phyloP scores from a whole-genome alignment of 192 early-diverging fungal genomes.

The Radiomyces spectabilis region DNA sequence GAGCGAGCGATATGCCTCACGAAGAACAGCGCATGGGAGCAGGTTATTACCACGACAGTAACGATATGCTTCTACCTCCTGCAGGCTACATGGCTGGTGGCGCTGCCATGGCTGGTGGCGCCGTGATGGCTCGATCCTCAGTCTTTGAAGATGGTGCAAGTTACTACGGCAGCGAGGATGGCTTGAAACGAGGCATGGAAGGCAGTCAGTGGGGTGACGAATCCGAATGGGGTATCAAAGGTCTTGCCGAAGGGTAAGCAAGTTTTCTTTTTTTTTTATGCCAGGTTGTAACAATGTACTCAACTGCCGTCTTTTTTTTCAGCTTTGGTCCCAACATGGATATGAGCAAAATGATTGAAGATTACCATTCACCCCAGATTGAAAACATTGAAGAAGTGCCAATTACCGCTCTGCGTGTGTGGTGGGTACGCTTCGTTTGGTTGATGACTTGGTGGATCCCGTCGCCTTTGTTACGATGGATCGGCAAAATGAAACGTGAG shows the following conservation, averaged over 20 bases:
- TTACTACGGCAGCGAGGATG: constrained; percentile 31
- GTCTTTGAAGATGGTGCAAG: constrained; percentile 23
- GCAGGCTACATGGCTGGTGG: background rate
- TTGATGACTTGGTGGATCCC: constrained; percentile 83
- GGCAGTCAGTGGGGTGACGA: constrained; percentile 35
- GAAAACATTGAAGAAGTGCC: constrained; percentile 47
- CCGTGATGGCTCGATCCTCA: background rate
- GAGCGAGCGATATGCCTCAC: too few species aligned
- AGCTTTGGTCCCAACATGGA: constrained; percentile 33
- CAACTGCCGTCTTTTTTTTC: background rate
- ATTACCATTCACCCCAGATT: constrained; percentile 21
- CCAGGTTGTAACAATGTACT: background rate
- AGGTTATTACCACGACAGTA: background rate
- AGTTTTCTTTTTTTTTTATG: constrained; percentile 1
- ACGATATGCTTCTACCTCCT: background rate
- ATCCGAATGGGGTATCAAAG: constrained; percentile 37
- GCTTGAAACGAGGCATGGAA: constrained; percentile 14
- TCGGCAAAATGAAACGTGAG: constrained; percentile 79
- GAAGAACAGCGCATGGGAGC: too few species aligned
- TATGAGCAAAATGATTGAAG: constrained; percentile 34
- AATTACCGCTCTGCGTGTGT: constrained; percentile 37
- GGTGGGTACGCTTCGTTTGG: constrained; percentile 80
- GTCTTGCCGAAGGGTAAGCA: constrained; percentile 31
- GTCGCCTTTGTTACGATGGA: constrained; percentile 40
- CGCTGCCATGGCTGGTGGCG: background rate